Percentiles rank a stretch among this genome's conserved stretches.
Evolutionary conservation across 805 yeast genomes (phyloP).

Genomic region (Pichia phayaonensis): DNA sequence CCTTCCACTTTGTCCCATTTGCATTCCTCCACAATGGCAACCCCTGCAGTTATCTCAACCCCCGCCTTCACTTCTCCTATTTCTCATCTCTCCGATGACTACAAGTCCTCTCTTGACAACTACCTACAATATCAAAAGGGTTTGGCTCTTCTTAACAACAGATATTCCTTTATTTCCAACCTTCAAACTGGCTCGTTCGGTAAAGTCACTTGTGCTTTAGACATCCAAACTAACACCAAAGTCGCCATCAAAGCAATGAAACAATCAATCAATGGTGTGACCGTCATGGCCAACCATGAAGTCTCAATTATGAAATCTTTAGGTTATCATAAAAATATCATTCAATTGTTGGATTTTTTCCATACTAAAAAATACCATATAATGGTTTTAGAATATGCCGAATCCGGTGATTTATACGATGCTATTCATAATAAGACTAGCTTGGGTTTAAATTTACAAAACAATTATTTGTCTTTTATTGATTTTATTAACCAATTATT

Average conservation of each 20-base stretch:
- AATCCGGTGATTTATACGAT: constrained; percentile 63
- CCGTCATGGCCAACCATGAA: constrained; percentile 48
- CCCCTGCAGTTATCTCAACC: neutral
- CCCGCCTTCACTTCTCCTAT: neutral
- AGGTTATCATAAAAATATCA: constrained; percentile 46
- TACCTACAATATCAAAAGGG: constrained; percentile 36
- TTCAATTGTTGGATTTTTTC: constrained; percentile 50
- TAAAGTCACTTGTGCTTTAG: constrained; percentile 46
- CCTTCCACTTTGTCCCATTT: too few species aligned
- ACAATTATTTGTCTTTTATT: constrained; percentile 18
- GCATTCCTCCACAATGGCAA: neutral
- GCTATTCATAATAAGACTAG: constrained; percentile 30
- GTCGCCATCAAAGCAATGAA: constrained; percentile 53
- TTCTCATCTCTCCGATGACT: constrained; percentile 15
- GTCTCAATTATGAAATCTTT: constrained; percentile 34
- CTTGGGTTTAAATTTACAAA: constrained; percentile 22
- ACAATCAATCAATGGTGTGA: constrained; percentile 35
- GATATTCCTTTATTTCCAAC: constrained; percentile 36
- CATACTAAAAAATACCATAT: constrained; percentile 46
- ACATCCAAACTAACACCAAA: constrained; percentile 23
- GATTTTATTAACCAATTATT: constrained; percentile 40
- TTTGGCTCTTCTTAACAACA: constrained; percentile 26
- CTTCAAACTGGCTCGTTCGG: constrained; percentile 59
- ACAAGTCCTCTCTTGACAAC: constrained; percentile 29
- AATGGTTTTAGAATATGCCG: constrained; percentile 59